Base-by-base conservation (phyloP, 176 grass and related monocot species). In the Raddia guianensis region DNA sequence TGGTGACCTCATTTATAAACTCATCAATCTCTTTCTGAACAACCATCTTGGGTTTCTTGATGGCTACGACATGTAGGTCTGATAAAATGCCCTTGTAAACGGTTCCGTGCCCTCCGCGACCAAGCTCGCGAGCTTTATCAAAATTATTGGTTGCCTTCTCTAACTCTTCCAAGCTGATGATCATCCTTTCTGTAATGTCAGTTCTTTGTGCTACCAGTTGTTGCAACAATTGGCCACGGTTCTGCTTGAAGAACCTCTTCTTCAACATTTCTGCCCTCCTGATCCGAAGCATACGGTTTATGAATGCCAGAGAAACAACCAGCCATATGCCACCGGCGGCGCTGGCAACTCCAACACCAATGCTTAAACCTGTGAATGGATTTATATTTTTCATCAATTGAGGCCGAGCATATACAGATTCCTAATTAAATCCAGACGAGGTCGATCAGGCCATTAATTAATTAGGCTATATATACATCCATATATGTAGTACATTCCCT, bases 101-200 rank as follows among this genome's bases (percentile, higher is more conserved):
- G 3, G 57, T 48, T 12, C 61, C 75, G 11, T 63, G 44, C 2
- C 62, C 59, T 3, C 58, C 58, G 1, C 48, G 19, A 0, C 75
- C 75, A 3, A 78, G 40, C 19, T 49, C 62, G 16, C 75, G 35
- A 34, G 19, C 62, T 33, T 10, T n/a, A 0, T 78, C 60, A 0
- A 78, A 78, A 10, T 52, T 35, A 27, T 79, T 66, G 0, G 76
- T 79, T 9, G 61, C 76, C 27, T 66, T 79, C 61, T 79, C 62
- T 0, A 79, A n/a, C 19, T 70, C 68, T 7, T 32, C 45, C 46
- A 70, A 49, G 11, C 10, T 3, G 7, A 70, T 70, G 46, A 70
- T 70, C 68, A 70, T 70, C 45, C 68, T 49, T 21, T 70, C 68
- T 1, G 45, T 46, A 8, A 70, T 70, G 11, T 49, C 68, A 1